These are phyloP conservation scores for Cicer cuneatum DNA, from an alignment of 306 rosid species.

Conservation along the genomic window DNA sequence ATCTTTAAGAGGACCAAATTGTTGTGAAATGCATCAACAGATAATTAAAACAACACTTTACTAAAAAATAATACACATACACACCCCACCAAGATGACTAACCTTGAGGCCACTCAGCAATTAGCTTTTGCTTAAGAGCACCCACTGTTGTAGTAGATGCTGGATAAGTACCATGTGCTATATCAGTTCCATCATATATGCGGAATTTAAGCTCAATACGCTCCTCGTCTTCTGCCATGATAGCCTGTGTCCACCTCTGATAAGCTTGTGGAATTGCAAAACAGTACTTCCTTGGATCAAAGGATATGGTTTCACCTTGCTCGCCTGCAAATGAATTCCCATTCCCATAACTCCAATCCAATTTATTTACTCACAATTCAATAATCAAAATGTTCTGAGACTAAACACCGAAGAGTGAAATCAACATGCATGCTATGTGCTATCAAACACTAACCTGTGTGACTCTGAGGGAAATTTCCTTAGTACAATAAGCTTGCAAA, in stretches of 20 bases:
- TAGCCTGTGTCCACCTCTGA: conserved; percentile 42
- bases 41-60: neutral
- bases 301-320: conserved; percentile 44
- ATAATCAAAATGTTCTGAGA: neutral
- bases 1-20: neutral
- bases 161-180: conserved; percentile 61
- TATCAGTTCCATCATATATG: conserved; percentile 80
- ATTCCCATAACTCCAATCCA: conserved; percentile 23
- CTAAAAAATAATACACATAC: conserved; percentile 12
- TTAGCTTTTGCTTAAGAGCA: conserved; percentile 68
- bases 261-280: conserved; percentile 47
- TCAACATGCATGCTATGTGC: neutral
- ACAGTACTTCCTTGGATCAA: conserved; percentile 42
- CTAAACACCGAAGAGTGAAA: conserved; percentile 38
- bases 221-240: conserved; percentile 66
- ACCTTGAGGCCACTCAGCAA: conserved; percentile 85
- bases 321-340: conserved; percentile 52
- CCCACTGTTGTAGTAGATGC: conserved; percentile 56
- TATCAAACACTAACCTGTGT: conserved; percentile 46
- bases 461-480: conserved; percentile 47
- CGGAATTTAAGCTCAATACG: conserved; percentile 68
- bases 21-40: neutral
- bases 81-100: conserved; percentile 37
- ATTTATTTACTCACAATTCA: conserved; percentile 33
- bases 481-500: conserved; percentile 44